A percentile compares a stretch with the other conserved stretches of the same genome.
Conservation (phyloP, 495 filamentous ascomycete genomes). For the Durotheca rogersii region DNA sequence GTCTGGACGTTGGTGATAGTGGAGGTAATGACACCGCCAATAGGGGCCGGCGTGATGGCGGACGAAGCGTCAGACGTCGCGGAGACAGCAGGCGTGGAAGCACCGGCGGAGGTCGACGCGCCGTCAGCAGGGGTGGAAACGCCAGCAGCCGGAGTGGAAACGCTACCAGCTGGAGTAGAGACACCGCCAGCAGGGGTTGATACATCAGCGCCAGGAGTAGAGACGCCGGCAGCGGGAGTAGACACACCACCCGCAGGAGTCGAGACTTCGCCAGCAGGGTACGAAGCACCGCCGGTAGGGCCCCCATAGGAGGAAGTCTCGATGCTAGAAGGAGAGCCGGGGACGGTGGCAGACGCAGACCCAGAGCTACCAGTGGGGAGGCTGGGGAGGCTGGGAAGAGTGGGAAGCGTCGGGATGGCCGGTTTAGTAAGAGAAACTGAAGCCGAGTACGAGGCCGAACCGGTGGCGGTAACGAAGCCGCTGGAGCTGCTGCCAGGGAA, state of each 20-base stretch:
- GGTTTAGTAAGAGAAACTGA: not conserved
- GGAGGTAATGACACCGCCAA: conserved; percentile 22
- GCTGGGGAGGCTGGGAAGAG: too few relatives aligned
- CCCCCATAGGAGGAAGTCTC: not conserved
- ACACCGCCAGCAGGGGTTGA: not conserved
- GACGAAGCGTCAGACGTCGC: conserved; percentile 6
- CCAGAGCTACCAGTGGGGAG: conserved; percentile 2
- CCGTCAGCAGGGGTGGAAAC: not conserved
- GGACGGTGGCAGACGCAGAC: conserved; percentile 1
- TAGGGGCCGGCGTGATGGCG: conserved; percentile 10
- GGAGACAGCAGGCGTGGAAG: not conserved
- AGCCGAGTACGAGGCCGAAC: not conserved
- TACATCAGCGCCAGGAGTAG: conserved; percentile 1
- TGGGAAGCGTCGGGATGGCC: too few relatives aligned
- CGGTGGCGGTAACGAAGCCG: conserved; percentile 1
- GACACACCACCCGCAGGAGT: too few relatives aligned
- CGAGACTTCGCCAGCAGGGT: too few relatives aligned
- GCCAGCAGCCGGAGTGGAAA: not conserved
- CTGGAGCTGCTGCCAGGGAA: conserved; percentile 1
- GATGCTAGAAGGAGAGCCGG: conserved; percentile 3
- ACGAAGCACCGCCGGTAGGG: too few relatives aligned
- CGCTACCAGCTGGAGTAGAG: not conserved
- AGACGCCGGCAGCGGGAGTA: conserved; percentile 1
- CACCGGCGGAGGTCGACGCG: too few relatives aligned
- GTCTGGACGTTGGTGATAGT: conserved; percentile 31